Conservation (phyloP, 2,329 filamentous ascomycete species). For the Hypoxylon sp. region DNA sequence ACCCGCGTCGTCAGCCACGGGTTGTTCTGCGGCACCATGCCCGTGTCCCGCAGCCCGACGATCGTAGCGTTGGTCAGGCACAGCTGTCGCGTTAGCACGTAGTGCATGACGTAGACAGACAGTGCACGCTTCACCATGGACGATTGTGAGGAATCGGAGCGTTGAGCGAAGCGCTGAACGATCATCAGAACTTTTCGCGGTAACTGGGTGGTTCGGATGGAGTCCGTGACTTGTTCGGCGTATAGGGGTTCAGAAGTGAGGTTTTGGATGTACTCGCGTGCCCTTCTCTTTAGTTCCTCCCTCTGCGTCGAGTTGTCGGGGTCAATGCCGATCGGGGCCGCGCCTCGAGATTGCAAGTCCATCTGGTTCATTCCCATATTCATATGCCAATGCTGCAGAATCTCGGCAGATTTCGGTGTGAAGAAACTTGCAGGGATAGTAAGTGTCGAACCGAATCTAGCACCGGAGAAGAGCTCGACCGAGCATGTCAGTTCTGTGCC, state of each 20-base stretch:
- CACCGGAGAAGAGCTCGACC: slow-evolving; percentile 66
- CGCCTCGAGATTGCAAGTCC: slow-evolving; percentile 59
- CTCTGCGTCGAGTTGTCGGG: slow-evolving; percentile 59
- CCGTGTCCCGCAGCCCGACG: slow-evolving; percentile 58
- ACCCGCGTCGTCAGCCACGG: slow-evolving; percentile 67
- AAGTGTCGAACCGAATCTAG: slow-evolving; percentile 61
- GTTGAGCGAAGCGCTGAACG: slow-evolving; percentile 64
- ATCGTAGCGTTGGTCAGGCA: slow-evolving; percentile 65
- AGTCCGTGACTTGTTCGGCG: slow-evolving; percentile 66
- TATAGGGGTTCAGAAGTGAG: slow-evolving; percentile 65
- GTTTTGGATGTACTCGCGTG: slow-evolving; percentile 65
- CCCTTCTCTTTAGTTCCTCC: slow-evolving; percentile 63
- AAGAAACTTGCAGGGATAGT: slow-evolving; percentile 68
- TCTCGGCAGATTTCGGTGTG: slow-evolving; percentile 63
- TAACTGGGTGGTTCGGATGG: slow-evolving; percentile 61
- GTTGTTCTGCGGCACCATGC: slow-evolving; percentile 61
- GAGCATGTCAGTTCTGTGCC: slow-evolving; percentile 60
- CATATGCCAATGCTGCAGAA: slow-evolving; percentile 68
- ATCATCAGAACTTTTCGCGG: slow-evolving; percentile 64
- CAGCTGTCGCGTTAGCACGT: slow-evolving; percentile 69
- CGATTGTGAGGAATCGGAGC: slow-evolving; percentile 59
- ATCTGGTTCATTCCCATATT: slow-evolving; percentile 57
- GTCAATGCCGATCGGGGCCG: slow-evolving; percentile 68
- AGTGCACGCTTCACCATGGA: slow-evolving; percentile 68
- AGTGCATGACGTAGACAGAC: slow-evolving; percentile 70